Evolutionary conservation across 305 asterid species (phyloP), one percentile per base, ranked within the genome.

Genomic region (Fraxinus albicans): DNA sequence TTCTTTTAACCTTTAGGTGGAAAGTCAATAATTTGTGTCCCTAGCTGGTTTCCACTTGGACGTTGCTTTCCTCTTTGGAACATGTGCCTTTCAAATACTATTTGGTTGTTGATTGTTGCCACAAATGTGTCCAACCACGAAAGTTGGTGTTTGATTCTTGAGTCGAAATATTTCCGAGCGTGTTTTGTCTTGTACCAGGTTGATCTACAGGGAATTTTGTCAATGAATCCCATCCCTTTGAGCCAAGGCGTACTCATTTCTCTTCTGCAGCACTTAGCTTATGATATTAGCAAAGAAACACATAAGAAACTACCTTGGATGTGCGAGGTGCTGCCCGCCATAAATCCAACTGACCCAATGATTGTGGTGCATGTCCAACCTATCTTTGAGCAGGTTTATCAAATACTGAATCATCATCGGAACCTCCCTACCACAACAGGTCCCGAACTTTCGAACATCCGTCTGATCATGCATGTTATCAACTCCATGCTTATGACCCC

Each of bases 351-450:
- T 0, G 98, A 97, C 79, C 91, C 93, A n/a, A 85, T 92, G 95
- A 95, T 97, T 40, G 88, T 86, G 67, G 86, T 93, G 82, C 98
- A 95, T 6, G 94, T 92, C 8, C 98, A 97, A 6, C 98, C 98
- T 3, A 97, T 97, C 89, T 95, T 95, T 44, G 90, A 90, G 76
- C 93, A 90, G 81, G 93, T 88, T 13, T 90, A 85, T 86, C 87
- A 86, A 77, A 88, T 84, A 38, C 50, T 90, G 67, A 85, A 80
- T 80, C 93, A 87, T 63, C 90, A 83, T 27, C 87, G 86, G 36
- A 84, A 40, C 83, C 82, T 81, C 79, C 88, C 90, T 2, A 84
- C 88, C 63, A 81, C 85, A 0, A 44, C 87, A 0, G 35, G 80
- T 12, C 8, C 83, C 0, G 93, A 88, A 13, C 75, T 85, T 19